phyloP scores from a whole-genome alignment of 1,139 yeast species.

The Suhomyces taliae region DNA sequence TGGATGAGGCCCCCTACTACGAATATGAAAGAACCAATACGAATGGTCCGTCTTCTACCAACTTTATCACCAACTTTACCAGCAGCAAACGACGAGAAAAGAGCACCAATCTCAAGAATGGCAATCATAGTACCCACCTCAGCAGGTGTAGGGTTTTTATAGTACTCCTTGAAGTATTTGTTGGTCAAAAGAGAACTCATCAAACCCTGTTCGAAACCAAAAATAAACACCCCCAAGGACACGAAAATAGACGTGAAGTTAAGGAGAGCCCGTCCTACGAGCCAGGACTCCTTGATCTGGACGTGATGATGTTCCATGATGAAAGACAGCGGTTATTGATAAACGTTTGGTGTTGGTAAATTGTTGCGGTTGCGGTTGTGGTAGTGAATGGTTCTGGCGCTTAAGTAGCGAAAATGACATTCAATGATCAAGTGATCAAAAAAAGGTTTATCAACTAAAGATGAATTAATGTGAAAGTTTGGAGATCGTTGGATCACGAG shows the following conservation, averaged over 20 bases:
- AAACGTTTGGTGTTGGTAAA: not conserved
- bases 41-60: constrained; percentile 78
- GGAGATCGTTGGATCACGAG: too few relatives aligned
- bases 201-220: constrained; percentile 65
- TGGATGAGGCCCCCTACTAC: constrained; percentile 81
- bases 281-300: constrained; percentile 40
- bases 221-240: constrained; percentile 56
- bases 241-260: constrained; percentile 61
- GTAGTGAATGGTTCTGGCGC: not conserved
- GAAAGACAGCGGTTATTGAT: not conserved
- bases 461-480: too few relatives aligned
- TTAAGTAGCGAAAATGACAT: not conserved
- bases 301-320: constrained; percentile 26
- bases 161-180: constrained; percentile 68
- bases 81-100: constrained; percentile 71
- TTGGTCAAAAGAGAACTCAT: constrained; percentile 67
- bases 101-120: constrained; percentile 82
- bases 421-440: too few relatives aligned
- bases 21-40: constrained; percentile 79
- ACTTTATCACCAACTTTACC: constrained; percentile 77
- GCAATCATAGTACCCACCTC: constrained; percentile 81
- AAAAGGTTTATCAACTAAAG: too few relatives aligned
- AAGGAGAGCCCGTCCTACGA: constrained; percentile 54
- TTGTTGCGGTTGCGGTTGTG: not conserved
- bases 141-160: constrained; percentile 67